Conservation (phyloP, 2,329 filamentous ascomycete species). For the Aspergillus fumigatiaffinis region DNA sequence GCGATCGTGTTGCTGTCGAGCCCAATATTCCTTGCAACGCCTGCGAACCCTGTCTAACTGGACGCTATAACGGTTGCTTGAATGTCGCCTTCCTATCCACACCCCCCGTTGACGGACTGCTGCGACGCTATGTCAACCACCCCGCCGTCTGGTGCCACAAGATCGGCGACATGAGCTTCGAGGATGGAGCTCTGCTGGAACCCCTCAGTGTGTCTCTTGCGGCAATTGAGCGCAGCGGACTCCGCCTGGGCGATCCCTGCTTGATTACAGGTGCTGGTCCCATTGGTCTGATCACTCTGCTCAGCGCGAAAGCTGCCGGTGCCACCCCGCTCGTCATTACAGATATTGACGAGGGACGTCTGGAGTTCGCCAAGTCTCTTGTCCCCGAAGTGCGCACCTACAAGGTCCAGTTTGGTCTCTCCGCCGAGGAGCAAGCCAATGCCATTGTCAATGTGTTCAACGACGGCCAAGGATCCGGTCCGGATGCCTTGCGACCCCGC, state of each 20-base stretch:
- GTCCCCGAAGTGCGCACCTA: conserved; percentile 76
- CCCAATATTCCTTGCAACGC: conserved; percentile 88
- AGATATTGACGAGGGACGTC: conserved; percentile 82
- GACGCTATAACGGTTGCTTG: conserved; percentile 93
- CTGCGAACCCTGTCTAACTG: conserved; percentile 87
- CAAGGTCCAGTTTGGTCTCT: conserved; percentile 40
- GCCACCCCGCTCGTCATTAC: conserved; percentile 90
- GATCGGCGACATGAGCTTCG: conserved; percentile 86
- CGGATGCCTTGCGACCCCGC: conserved; percentile 67
- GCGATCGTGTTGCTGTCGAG: conserved; percentile 90
- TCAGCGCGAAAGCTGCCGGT: conserved; percentile 80
- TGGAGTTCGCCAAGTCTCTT: conserved; percentile 79
- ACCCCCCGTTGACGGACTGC: conserved; percentile 78
- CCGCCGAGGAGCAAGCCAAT: conserved; percentile 66
- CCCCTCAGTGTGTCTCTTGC: conserved; percentile 86
- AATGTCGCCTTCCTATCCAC: conserved; percentile 83
- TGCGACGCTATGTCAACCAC: conserved; percentile 92
- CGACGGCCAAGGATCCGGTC: conserved; percentile 29
- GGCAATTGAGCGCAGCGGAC: conserved; percentile 75
- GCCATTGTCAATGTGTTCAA: conserved; percentile 68
- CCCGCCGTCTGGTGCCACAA: conserved; percentile 94
- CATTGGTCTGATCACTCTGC: conserved; percentile 83
- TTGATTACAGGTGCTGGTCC: conserved; percentile 90
- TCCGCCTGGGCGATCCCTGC: conserved; percentile 80
- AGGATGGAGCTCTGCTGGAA: conserved; percentile 87